These are phyloP conservation scores for Phascolomyces articulosus DNA, from an alignment of 371 early-diverging fungal genomes.

Conservation along the genomic window DNA sequence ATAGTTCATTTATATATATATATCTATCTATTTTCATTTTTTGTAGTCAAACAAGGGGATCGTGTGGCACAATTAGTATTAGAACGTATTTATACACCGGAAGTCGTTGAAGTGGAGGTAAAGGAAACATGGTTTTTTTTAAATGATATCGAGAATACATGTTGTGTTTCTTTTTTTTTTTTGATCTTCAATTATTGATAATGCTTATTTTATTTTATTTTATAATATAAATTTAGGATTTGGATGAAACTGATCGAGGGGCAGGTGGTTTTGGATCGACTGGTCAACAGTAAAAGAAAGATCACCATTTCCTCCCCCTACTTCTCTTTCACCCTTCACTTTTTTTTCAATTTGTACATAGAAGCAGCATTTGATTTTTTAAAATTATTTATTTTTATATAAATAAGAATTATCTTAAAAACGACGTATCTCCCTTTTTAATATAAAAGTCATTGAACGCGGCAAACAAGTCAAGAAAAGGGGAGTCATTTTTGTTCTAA, in stretches of 20 bases:
- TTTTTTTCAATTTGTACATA: constrained; percentile 3
- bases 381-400: not conserved
- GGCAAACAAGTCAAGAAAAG: too few species aligned
- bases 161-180: constrained; percentile 4
- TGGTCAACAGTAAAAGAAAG: constrained; percentile 56
- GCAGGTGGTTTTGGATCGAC: constrained; percentile 94
- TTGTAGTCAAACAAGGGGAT: constrained; percentile 88
- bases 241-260: constrained; percentile 87
- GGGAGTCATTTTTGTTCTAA: too few species aligned
- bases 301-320: not conserved
- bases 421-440: too few species aligned
- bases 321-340: too few species aligned
- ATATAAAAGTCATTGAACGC: too few species aligned
- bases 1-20: too few species aligned
- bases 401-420: too few species aligned
- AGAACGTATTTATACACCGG: constrained; percentile 84
- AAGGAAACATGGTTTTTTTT: not conserved
- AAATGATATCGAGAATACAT: too few species aligned
- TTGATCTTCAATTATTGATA: not conserved
- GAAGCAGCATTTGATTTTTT: not conserved
- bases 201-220: too few species aligned
- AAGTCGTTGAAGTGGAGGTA: constrained; percentile 78
- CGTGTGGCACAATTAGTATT: constrained; percentile 97
- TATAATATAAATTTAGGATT: too few species aligned
- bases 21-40: not conserved